Evolutionary conservation across 176 grass and related monocot genomes (phyloP).

Genomic region (Tillandsia leiboldiana): DNA sequence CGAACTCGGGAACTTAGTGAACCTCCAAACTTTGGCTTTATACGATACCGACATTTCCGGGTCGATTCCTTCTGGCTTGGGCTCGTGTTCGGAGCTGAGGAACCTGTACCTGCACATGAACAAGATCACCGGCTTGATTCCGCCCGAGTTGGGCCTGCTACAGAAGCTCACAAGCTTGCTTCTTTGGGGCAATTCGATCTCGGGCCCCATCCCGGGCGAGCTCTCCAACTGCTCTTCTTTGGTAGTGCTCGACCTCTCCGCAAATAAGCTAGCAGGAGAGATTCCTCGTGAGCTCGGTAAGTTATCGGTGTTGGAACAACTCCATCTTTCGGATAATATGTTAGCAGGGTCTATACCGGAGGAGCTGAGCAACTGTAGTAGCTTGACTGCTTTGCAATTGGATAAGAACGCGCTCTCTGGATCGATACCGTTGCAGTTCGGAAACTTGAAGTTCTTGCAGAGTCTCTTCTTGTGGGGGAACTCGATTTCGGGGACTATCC

Average conservation of each 20-base stretch:
- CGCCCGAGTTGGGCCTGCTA: slow-evolving; percentile 53
- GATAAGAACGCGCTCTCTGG: slow-evolving; percentile 20
- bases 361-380: slow-evolving; percentile 39
- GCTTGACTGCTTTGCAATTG: slow-evolving; percentile 13
- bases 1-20: slow-evolving; percentile 21
- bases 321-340: slow-evolving; percentile 36
- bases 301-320: slow-evolving; percentile 55
- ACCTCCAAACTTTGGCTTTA: slow-evolving; percentile 45
- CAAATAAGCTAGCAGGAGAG: slow-evolving; percentile 26
- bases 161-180: slow-evolving; percentile 46
- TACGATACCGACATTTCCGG: slow-evolving; percentile 77
- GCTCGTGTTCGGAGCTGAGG: slow-evolving; percentile 63
- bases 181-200: slow-evolving; percentile 19
- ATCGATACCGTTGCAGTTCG: slow-evolving; percentile 19
- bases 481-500: slow-evolving; percentile 25
- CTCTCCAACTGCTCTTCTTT: slow-evolving; percentile 31
- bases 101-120: slow-evolving; percentile 90
- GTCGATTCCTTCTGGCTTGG: slow-evolving; percentile 44
- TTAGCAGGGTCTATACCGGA: slow-evolving; percentile 16
- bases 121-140: slow-evolving; percentile 63
- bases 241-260: slow-evolving; percentile 10
- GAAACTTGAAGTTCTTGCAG: slow-evolving; percentile 22
- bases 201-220: slow-evolving; percentile 24
- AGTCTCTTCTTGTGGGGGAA: slow-evolving; percentile 16
- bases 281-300: slow-evolving; percentile 30